Conservation (phyloP, 768 basidiomycete species). For the Rhodotorula taiwanensis region DNA sequence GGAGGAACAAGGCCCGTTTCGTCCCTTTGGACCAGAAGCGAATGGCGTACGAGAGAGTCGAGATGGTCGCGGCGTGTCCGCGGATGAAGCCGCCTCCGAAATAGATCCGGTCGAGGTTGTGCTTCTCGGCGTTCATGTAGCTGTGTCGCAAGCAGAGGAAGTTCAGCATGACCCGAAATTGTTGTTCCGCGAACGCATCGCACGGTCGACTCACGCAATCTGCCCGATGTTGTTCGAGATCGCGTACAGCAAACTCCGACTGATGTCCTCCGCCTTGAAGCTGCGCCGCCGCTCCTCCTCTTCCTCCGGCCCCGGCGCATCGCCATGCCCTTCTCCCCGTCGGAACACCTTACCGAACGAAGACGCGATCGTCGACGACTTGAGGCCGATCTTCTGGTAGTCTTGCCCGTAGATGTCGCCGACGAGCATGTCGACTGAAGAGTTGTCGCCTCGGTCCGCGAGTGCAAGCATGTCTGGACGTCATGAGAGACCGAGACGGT, state of each 20-base stretch:
- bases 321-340: conserved; percentile 49
- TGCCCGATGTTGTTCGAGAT: conserved; percentile 99
- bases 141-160: no score
- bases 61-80: conserved; percentile 94
- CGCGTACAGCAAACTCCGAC: conserved; percentile 86
- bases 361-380: conserved; percentile 95
- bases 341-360: conserved; percentile 98
- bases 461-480: conserved; percentile 84
- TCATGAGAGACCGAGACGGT: no score
- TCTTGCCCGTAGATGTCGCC: conserved; percentile 96
- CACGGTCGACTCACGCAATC: conserved; percentile 72
- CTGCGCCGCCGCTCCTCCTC: conserved; percentile 58
- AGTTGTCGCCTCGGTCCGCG: conserved; percentile 89
- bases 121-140: conserved; percentile 99
- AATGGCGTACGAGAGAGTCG: conserved; percentile 96
- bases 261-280: conserved; percentile 88
- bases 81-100: conserved; percentile 99
- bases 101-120: conserved; percentile 90
- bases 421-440: conserved; percentile 93
- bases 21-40: conserved; percentile 99
- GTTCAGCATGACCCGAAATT: background rate
- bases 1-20: conserved; percentile 88
- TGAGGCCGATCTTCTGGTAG: conserved; percentile 87
- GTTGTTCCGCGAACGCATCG: background rate
- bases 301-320: background rate